Evolutionary conservation across 2,329 filamentous ascomycete species (phyloP), one percentile per base, ranked within the genome.

Genomic region (Paraconiothyrium sp.): DNA sequence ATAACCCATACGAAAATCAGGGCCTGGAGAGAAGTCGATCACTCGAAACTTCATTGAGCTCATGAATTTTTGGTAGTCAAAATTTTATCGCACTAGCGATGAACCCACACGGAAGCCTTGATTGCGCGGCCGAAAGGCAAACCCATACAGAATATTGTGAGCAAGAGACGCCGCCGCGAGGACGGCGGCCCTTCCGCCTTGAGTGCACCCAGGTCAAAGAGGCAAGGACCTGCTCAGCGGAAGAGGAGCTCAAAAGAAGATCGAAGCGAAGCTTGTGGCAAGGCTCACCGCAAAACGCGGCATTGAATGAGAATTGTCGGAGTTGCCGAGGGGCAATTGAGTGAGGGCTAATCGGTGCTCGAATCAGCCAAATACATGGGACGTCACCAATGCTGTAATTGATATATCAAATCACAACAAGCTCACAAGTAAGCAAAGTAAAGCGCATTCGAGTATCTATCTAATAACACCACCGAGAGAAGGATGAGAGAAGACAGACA

Each of bases 371-470:
- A 30, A 6, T 30, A 30, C 27, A 30, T 6, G 27, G 27, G 6
- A 30, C 27, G 27, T 4, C 27, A 30, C 27, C 27, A 30, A 30
- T 30, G 27, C 27, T 30, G 27, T 30, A 30, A 30, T 30, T 30
- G 6, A 6, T 4, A 32, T 7, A 50, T 35, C 47, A 35, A 30
- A 35, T 16, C 49, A 27, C n/a, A 49, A 10, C 4, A 14, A 24
- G 20, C 34, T n/a, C 49, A 27, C 8, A 24, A 14, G 9, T 48
- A 41, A 48, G 39, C 52, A 57, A 24, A 54, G 34, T 35, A 55
- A 60, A 59, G 52, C 56, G 44, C 60, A 62, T 65, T 65, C 56
- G 39, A 41, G 39, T 63, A 57, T 44, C 54, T 65, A 65, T 61
- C 55, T 65, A 62, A 49, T 52, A 39, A 7, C 20, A 16, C 49